These are phyloP conservation scores for Parascedosporium putredinis DNA, from an alignment of 2,329 filamentous ascomycete genomes.

Conservation along the genomic window DNA sequence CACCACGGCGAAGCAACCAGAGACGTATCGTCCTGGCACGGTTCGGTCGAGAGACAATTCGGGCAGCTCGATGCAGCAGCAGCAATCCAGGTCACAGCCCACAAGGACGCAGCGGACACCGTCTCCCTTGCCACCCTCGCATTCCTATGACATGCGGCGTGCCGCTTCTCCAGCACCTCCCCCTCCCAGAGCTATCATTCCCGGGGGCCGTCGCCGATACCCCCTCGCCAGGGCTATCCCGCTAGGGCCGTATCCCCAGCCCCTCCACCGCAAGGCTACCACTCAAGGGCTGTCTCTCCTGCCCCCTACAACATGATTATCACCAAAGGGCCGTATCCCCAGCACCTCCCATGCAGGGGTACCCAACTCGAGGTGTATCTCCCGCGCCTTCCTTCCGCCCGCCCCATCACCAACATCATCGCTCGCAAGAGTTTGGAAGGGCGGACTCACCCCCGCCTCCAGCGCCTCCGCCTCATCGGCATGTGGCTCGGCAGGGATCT, in stretches of 20 bases:
- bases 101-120: constrained; percentile 13
- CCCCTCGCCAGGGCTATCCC: constrained; percentile 20
- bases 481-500: constrained; percentile 32
- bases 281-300: constrained; percentile 27
- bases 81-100: constrained; percentile 11
- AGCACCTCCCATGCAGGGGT: constrained; percentile 18
- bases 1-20: constrained; percentile 50
- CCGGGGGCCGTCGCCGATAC: constrained; percentile 11
- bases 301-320: constrained; percentile 24
- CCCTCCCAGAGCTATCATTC: constrained; percentile 4
- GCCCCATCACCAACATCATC: constrained; percentile 8
- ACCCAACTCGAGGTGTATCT: constrained; percentile 8
- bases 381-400: constrained; percentile 12
- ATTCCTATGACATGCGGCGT: constrained; percentile 9
- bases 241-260: constrained; percentile 27
- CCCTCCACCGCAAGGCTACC: constrained; percentile 22
- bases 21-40: constrained; percentile 39
- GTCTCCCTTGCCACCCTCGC: constrained; percentile 16
- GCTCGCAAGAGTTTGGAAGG: constrained; percentile 18
- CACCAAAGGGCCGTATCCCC: constrained; percentile 29
- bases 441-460: constrained; percentile 63
- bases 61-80: constrained; percentile 23
- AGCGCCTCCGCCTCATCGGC: constrained; percentile 74
- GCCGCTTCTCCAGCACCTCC: constrained; percentile 10
- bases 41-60: constrained; percentile 30